Base-by-base conservation (phyloP, 202 grass and related monocot genomes). In the Panicum virgatum region DNA sequence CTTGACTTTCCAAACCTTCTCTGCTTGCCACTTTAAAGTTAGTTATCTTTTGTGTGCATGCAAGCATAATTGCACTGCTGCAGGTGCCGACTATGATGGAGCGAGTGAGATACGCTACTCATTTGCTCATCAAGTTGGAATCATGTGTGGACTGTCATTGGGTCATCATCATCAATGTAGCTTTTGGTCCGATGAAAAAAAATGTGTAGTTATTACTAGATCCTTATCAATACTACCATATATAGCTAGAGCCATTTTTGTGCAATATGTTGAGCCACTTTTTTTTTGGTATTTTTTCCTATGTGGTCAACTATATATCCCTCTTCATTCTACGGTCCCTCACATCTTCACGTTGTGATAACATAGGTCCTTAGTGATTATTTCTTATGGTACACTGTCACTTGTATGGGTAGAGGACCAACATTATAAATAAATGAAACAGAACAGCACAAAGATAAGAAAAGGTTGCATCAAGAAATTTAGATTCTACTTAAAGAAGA, bases 61-160 rank as follows among this genome's bases (percentile, higher is more conserved):
- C 30, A 77, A 84, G 52, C 82, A 81, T 89, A 57, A 81, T 72
- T 85, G 57, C 72, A 46, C 42, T 29, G 14, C 14, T 52, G 46
- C 68, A 0, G 52, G 51, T 52, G 46, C 68, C 1, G 52, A 42
- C 78, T 77, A 82, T 72, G 46, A 82, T 72, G 56, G 53, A 32
- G 45, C 48, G 77, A 81, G 45, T 58, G 77, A 81, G 82, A 89
- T 82, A 89, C 58, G 72, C 27, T 62, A 62, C 63, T 72, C 81
- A 89, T 89, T 72, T 82, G 16, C 20, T 70, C 64, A 42, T 82
- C 82, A 81, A 32, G 22, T 32, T 78, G 30, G 66, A 59, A 80
- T 69, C 69, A 75, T 51, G 30, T 53, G 22, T n/a, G 18, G 32
- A 76, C 64, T 81, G 51, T 77, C 65, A 85, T 73, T 62, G 30